Base-by-base conservation (phyloP, 2,329 filamentous ascomycete species). In the Paradendryphiella salina region DNA sequence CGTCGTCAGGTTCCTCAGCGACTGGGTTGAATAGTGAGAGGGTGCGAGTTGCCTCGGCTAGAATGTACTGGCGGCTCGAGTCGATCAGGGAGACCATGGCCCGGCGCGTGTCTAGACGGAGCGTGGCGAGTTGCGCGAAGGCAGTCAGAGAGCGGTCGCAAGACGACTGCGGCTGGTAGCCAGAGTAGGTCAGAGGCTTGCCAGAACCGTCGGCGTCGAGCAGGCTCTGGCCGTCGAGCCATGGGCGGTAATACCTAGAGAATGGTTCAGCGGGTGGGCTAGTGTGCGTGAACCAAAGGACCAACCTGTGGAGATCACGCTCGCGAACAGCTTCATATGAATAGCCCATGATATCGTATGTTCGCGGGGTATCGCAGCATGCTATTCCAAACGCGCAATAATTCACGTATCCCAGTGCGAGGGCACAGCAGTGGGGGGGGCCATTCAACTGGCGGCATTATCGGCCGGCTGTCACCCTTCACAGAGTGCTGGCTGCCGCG, bases 11-110 rank as follows among this genome's bases (percentile, higher is more conserved):
- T 20, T 47, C 38, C 37, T 63, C 62, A 7, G 55, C 59, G 36
- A 57, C 55, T 10, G 66, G 55, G 9, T 59, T 56, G 50, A 66
- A 64, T 15, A 74, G 64, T 10, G 71, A 72, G 20, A 71, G 57
- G 3, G 66, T 70, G 35, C 61, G 63, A 11, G 72, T 74, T 23
- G 72, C 72, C 55, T 75, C 73, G 33, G 70, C 70, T 34, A 75
- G 65, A 36, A 75, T 70, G 56, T 72, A 74, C 46, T 73, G 70
- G 36, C 62, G 63, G 18, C 57, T 61, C n/a, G 64, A 63, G 50
- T 73, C 71, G 49, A 75, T 69, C 14, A 75, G 59, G 4, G 71
- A 74, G 1, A 74, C 61, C 66, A 73, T 69, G 42, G 63, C 60
- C 7, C 72, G 63, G 39, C 67, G 65, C 14, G 65, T 63, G 46